Evolutionary conservation across 345 rosid species (phyloP).

Genomic region (Passiflora organensis): DNA sequence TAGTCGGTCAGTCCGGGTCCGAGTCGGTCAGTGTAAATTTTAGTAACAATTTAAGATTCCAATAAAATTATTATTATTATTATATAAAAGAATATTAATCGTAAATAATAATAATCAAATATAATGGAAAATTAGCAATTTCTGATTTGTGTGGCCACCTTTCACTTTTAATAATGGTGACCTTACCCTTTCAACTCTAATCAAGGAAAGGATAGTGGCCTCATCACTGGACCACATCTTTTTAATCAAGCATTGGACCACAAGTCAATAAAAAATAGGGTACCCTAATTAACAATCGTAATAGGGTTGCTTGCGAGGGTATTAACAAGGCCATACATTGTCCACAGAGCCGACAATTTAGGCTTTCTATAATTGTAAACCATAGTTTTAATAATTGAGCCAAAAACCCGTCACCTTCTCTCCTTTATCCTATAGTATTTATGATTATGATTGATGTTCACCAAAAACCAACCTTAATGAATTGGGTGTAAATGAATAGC

Average conservation of each 20-base stretch:
- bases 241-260: slow-evolving; percentile 9
- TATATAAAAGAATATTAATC: no score
- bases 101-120: no score
- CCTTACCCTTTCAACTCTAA: not conserved
- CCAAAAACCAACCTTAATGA: slow-evolving; percentile 6
- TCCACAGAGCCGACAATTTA: slow-evolving; percentile 4
- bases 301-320: slow-evolving; percentile 4
- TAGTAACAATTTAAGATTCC: no score
- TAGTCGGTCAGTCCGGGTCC: no score
- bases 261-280: not conserved
- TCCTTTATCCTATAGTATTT: slow-evolving; percentile 13
- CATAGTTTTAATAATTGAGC: not conserved
- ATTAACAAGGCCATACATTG: slow-evolving; percentile 5
- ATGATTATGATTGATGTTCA: slow-evolving; percentile 11
- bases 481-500: not conserved
- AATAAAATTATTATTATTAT: no score
- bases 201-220: not conserved
- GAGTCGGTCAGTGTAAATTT: no score
- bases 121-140: no score
- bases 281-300: slow-evolving; percentile 4
- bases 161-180: not conserved
- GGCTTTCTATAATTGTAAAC: not conserved
- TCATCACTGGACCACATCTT: slow-evolving; percentile 15
- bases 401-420: not conserved
- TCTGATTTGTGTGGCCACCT: no score